Evolutionary conservation across 441 rosid species (phyloP), one percentile per base, ranked within the genome.

Genomic region (Populus hybrid): DNA sequence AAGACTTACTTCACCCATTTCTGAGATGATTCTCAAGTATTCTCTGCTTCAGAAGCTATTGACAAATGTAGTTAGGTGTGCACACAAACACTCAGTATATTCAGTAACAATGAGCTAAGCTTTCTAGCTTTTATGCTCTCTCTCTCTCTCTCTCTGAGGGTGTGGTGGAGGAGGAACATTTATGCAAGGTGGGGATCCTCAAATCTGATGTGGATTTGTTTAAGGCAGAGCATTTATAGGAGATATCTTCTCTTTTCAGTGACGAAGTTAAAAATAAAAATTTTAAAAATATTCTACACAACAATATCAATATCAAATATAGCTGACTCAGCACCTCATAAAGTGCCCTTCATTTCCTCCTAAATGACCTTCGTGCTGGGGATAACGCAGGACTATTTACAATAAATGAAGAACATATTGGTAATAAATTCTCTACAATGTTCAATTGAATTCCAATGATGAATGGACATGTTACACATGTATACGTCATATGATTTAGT

Each of bases 1-100:
- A 3, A 11, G 11, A 35, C 86, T 82, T 69, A 88, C 92, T 79
- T 83, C 90, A 70, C 88, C 92, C 90, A 89, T 89, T 59, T 67
- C 76, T 30, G 73, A 10, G 81, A 73, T 61, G 80, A 73, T 71
- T 35, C 50, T 30, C 5, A 18, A 18, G 24, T 7, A 20, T 20
- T 63, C 32, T 63, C 18, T 40, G 2, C 69, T 65, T 5, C 8
- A 74, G 32, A 46, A 24, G 30, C 23, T 61, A 18, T 20, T 5
- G 5, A 50, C 69, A 24, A 28, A 40, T 23, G 73, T 6, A 67
- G n/a, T 34, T 35, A 6, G 23, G 9, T 28, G 34, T 40, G 57
- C 16, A 10, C 4, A 70, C 73, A 61, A 32, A 57, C 12, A 40
- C 23, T 57, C 4, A 30, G 5, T 20, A 23, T 23, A 64, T 10